phyloP scores from a whole-genome alignment of 1,284 basidiomycete species.

The Mycena citricolor region DNA sequence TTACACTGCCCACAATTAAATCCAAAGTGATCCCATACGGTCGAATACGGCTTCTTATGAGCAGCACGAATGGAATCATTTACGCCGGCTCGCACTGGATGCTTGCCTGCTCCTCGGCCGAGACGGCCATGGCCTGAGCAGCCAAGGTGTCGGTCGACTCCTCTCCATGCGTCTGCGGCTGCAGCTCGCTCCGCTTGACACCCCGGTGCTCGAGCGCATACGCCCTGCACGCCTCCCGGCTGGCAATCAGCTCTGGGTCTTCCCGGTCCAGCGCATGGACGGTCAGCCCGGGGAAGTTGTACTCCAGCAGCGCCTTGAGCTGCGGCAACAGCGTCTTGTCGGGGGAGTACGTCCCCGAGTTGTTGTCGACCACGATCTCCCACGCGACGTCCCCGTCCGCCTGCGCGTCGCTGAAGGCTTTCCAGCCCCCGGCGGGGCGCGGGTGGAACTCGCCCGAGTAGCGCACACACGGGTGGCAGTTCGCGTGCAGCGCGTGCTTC shows the following conservation, averaged over 20 bases:
- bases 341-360: conserved; percentile 62
- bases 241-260: conserved; percentile 57
- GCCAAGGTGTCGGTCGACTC: conserved; percentile 54
- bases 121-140: conserved; percentile 24
- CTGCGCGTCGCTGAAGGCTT: conserved; percentile 51
- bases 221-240: conserved; percentile 61
- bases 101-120: conserved; percentile 9
- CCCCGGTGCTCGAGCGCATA: conserved; percentile 62
- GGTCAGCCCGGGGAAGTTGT: conserved; percentile 67
- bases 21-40: no score
- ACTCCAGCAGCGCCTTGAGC: conserved; percentile 57
- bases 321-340: conserved; percentile 54
- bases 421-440: conserved; percentile 70
- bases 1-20: no score
- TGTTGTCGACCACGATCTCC: conserved; percentile 78
- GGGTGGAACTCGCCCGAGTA: conserved; percentile 79
- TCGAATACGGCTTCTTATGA: no score
- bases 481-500: conserved; percentile 64
- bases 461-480: conserved; percentile 55
- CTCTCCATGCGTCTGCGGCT: conserved; percentile 48
- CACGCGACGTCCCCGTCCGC: conserved; percentile 56
- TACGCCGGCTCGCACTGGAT: no score
- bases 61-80: no score
- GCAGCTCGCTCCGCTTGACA: conserved; percentile 53
- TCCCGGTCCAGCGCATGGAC: conserved; percentile 56